These are phyloP conservation scores for Kodamaea arcana DNA, from an alignment of 1,139 yeast species.

Conservation along the genomic window DNA sequence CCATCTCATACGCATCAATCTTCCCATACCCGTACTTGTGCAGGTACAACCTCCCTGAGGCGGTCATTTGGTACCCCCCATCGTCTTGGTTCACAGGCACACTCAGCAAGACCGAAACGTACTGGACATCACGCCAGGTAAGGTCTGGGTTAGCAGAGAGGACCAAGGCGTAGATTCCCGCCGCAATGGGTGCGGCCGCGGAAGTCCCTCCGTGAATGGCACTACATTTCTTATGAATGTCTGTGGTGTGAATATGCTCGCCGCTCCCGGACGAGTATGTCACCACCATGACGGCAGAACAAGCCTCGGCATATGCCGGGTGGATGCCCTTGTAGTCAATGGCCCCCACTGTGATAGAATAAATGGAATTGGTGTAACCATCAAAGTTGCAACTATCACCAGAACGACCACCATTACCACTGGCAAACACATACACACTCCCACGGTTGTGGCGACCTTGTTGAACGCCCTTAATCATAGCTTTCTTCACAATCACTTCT, in stretches of 20 bases:
- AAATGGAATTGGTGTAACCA: constrained; percentile 95
- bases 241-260: constrained; percentile 89
- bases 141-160: constrained; percentile 78
- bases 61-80: constrained; percentile 62
- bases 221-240: constrained; percentile 69
- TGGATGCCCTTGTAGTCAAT: constrained; percentile 81
- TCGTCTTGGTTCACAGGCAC: constrained; percentile 65
- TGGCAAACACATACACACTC: constrained; percentile 88
- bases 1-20: constrained; percentile 76
- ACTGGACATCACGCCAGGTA: constrained; percentile 96
- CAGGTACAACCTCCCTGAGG: constrained; percentile 66
- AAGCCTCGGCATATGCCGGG: constrained; percentile 86
- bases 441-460: constrained; percentile 84
- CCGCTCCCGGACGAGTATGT: constrained; percentile 91
- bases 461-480: constrained; percentile 78
- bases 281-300: constrained; percentile 95
- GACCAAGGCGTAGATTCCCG: constrained; percentile 84
- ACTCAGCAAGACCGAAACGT: constrained; percentile 70
- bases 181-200: constrained; percentile 98
- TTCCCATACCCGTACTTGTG: constrained; percentile 93
- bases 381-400: constrained; percentile 95
- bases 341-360: constrained; percentile 93
- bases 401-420: constrained; percentile 84
- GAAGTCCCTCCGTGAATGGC: constrained; percentile 91
- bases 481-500: constrained; percentile 68